Evolutionary conservation across 306 rosid genomes (phyloP), one percentile per base, ranked within the genome.

Genomic region (Prunus padus): DNA sequence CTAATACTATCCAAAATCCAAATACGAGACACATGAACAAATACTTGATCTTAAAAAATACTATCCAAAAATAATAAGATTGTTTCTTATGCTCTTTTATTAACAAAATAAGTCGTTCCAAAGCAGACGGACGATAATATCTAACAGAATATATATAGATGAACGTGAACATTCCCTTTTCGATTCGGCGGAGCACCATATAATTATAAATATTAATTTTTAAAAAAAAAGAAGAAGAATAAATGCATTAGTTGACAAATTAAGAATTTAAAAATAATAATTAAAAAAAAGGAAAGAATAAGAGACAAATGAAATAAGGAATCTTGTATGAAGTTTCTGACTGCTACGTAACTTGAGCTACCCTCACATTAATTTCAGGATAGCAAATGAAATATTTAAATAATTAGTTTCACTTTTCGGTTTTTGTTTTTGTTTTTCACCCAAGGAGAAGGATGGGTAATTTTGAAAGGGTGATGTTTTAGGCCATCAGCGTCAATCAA

Each of bases 401-500:
- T 54, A 54, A 55, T 18, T 55, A 15, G 0, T 28, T 13, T 55
- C 37, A 28, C 16, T 26, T 4, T 69, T 65, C n/a, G n/a, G n/a
- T n/a, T 55, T 14, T 8, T 2, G 44, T 42, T 23, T 55, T 19
- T 0, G 14, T 46, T 30, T 74, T 68, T 62, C 60, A 42, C 69
- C 26, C 10, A 5, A 25, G n/a, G n/a, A n/a, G n/a, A n/a, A n/a
- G n/a, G 31, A 31, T 19, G 75, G 28, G 42, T 26, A 20, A 16
- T 54, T 69, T 37, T 75, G 54, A 71, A 61, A 65, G 84, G 2
- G 22, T 77, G 75, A 54, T 49, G 60, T 25, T 57, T 14, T 45
- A 44, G 80, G 69, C 62, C 77, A 75, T 71, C 57, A 33, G 61
- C 83, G 84, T 63, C 83, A 85, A 85, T 85, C 83, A 75, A 71